Conservation (phyloP, 768 basidiomycete genomes). For the Macrolepiota albuminosa region DNA sequence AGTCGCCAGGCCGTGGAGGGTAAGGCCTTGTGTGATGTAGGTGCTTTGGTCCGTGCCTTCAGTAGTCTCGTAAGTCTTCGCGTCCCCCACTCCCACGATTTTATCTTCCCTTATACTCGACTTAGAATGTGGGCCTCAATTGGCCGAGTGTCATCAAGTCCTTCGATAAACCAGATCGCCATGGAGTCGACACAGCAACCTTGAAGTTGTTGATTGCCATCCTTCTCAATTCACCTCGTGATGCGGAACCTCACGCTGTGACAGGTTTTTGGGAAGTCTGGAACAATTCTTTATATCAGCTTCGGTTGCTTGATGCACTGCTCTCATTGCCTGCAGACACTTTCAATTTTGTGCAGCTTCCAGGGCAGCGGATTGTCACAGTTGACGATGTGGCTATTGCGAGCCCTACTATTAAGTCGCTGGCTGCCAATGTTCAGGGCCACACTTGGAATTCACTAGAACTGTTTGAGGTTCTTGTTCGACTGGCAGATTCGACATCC, state of each 20-base stretch:
- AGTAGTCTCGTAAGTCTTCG: constrained; percentile 61
- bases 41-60: constrained; percentile 66
- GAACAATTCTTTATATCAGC: constrained; percentile 81
- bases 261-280: constrained; percentile 84
- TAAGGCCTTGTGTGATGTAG: constrained; percentile 66
- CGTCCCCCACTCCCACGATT: not conserved
- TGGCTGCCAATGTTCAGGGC: constrained; percentile 87
- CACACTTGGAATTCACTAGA: constrained; percentile 95
- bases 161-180: constrained; percentile 82
- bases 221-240: constrained; percentile 75
- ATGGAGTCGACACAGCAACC: constrained; percentile 84
- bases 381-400: constrained; percentile 83
- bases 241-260: constrained; percentile 73
- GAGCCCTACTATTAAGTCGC: constrained; percentile 86
- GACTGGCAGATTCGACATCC: constrained; percentile 67
- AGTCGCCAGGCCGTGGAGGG: constrained; percentile 72
- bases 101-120: constrained; percentile 7
- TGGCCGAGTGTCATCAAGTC: constrained; percentile 82
- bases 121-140: constrained; percentile 60
- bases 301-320: constrained; percentile 83
- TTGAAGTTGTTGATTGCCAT: constrained; percentile 87
- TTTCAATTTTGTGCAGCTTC: constrained; percentile 88
- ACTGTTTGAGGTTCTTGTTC: constrained; percentile 83
- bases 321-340: constrained; percentile 86
- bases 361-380: constrained; percentile 78